Conservation (phyloP, 768 basidiomycete species). For the Russula dissimulans region DNA sequence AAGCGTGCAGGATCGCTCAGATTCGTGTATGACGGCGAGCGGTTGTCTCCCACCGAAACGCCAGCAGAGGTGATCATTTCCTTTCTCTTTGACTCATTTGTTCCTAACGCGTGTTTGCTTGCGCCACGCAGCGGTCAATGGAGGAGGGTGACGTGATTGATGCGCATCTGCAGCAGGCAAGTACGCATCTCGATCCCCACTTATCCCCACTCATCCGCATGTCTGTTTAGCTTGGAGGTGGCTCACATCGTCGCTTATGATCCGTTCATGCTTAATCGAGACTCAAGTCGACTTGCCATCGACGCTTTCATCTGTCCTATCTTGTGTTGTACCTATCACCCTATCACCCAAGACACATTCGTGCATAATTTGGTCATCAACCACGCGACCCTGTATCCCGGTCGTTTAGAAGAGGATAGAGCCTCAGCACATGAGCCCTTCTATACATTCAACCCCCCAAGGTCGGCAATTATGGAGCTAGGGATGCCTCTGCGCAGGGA, state of each 20-base stretch:
- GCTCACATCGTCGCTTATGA: background rate
- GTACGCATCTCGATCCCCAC: background rate
- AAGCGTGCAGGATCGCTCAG: slow-evolving; percentile 12
- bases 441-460: background rate
- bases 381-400: background rate
- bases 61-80: slow-evolving; percentile 7
- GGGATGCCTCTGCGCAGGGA: too few species aligned
- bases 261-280: background rate
- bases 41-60: slow-evolving; percentile 11
- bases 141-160: slow-evolving; percentile 19
- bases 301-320: background rate
- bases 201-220: background rate
- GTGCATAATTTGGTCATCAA: background rate
- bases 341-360: background rate
- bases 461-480: too few species aligned
- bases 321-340: slow-evolving; percentile 10
- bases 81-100: background rate
- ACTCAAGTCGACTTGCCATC: background rate
- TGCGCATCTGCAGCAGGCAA: slow-evolving; percentile 16
- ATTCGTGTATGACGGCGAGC: slow-evolving; percentile 18
- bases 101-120: background rate
- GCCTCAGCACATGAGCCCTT: background rate
- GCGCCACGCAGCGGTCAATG: slow-evolving; percentile 6
- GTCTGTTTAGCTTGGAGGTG: slow-evolving; percentile 6
- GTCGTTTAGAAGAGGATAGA: too few species aligned